These are phyloP conservation scores for Zangia roseola DNA, from an alignment of 768 basidiomycete species.

Conservation along the genomic window DNA sequence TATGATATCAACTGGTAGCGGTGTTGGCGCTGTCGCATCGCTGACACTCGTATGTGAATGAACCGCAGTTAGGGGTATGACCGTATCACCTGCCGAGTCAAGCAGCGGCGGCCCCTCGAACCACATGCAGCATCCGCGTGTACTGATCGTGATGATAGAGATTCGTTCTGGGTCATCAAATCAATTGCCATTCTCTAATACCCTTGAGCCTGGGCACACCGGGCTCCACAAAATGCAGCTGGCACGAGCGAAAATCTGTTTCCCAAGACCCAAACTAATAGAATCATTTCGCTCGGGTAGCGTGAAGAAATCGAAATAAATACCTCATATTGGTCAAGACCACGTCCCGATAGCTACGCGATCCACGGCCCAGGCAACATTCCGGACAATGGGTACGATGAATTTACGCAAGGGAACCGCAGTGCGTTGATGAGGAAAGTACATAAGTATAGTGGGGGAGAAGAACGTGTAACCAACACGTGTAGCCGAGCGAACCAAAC, in stretches of 20 bases:
- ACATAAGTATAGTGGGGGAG: slow-evolving; percentile 18
- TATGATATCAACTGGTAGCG: neutral
- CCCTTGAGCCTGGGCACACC: slow-evolving; percentile 22
- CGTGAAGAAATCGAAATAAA: neutral
- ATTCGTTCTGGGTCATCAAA: slow-evolving; percentile 9
- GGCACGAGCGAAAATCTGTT: neutral
- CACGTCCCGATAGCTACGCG: slow-evolving; percentile 1
- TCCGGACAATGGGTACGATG: slow-evolving; percentile 12
- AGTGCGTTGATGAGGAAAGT: slow-evolving; percentile 12
- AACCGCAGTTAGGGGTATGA: slow-evolving; percentile 13
- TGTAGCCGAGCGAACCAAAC: slow-evolving; percentile 25
- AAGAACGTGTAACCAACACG: slow-evolving; percentile 37
- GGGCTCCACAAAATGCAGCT: slow-evolving; percentile 6
- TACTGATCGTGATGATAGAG: slow-evolving; percentile 12
- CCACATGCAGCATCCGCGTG: slow-evolving; percentile 24
- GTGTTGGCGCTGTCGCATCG: slow-evolving; percentile 11
- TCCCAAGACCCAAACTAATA: neutral
- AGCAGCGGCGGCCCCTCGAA: neutral
- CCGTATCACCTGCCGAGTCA: slow-evolving; percentile 1
- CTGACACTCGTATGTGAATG: neutral
- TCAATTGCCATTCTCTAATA: slow-evolving; percentile 1
- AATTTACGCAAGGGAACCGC: slow-evolving; percentile 30
- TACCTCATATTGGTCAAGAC: slow-evolving; percentile 6
- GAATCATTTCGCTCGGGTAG: slow-evolving; percentile 10
- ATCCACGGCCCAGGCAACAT: slow-evolving; percentile 4